Conservation (phyloP, 2,329 filamentous ascomycete species). For the Periconia sp. region DNA sequence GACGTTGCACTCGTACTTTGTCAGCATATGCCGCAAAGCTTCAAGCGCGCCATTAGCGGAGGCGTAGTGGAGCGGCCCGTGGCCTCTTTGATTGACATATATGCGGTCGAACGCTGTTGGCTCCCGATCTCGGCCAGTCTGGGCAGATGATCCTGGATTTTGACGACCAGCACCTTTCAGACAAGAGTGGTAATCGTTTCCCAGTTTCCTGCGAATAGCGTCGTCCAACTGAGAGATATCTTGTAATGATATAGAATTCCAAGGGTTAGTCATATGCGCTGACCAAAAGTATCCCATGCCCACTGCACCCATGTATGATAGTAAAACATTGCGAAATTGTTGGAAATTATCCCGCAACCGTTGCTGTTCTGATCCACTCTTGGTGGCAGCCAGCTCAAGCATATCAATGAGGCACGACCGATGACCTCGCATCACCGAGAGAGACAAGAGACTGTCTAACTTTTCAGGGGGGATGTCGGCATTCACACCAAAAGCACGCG, state of each 20-base stretch:
- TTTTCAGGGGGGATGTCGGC: background rate
- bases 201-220: background rate
- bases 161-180: background rate
- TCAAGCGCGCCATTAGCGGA: constrained; percentile 1
- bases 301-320: constrained; percentile 4
- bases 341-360: constrained; percentile 1
- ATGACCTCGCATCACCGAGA: constrained; percentile 8
- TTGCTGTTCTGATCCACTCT: background rate
- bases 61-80: constrained; percentile 13
- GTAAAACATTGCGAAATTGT: constrained; percentile 1
- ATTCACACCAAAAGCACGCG: background rate
- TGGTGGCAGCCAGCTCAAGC: constrained; percentile 4
- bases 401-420: constrained; percentile 4
- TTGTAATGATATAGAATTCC: background rate
- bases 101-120: constrained; percentile 5
- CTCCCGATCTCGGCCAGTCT: background rate
- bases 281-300: constrained; percentile 11
- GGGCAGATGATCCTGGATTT: background rate
- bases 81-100: constrained; percentile 8
- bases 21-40: constrained; percentile 10
- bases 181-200: background rate
- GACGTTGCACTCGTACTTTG: constrained; percentile 11
- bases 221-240: background rate
- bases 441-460: background rate
- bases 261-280: background rate